These are phyloP conservation scores for Stagonosporopsis chrysanthemi DNA, from an alignment of 2,329 filamentous ascomycete genomes.

Conservation along the genomic window DNA sequence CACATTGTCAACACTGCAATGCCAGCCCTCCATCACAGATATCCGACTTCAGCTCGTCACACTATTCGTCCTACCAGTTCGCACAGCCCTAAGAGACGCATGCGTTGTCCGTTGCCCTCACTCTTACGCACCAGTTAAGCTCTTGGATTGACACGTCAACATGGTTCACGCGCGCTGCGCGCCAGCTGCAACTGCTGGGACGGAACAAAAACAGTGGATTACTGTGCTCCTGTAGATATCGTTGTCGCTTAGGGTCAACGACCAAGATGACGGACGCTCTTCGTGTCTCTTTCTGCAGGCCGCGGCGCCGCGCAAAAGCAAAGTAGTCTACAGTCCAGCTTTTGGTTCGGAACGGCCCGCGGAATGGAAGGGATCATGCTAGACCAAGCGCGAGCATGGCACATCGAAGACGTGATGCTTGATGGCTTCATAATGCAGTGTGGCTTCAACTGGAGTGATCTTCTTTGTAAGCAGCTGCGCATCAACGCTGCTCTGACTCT, in stretches of 20 bases:
- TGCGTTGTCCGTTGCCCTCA: constrained; percentile 30
- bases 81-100: constrained; percentile 24
- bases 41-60: background rate
- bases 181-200: constrained; percentile 15
- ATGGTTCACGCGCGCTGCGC: constrained; percentile 40
- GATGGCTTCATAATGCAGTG: background rate
- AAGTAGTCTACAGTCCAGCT: background rate
- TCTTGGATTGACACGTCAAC: constrained; percentile 43
- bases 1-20: constrained; percentile 6
- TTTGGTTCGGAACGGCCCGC: constrained; percentile 19
- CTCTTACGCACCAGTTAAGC: background rate
- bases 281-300: too few species aligned
- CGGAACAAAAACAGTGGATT: background rate
- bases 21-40: constrained; percentile 13
- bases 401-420: background rate
- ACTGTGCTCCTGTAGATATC: background rate
- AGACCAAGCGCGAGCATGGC: background rate
- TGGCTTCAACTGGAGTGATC: too few species aligned
- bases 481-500: too few species aligned
- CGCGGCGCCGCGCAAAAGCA: constrained; percentile 2
- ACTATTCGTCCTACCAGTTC: constrained; percentile 35
- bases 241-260: background rate
- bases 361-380: constrained; percentile 4
- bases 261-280: background rate
- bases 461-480: too few species aligned